Base-by-base conservation (phyloP, 169 alveolate species). In the Amoebophrya sp. region DNA sequence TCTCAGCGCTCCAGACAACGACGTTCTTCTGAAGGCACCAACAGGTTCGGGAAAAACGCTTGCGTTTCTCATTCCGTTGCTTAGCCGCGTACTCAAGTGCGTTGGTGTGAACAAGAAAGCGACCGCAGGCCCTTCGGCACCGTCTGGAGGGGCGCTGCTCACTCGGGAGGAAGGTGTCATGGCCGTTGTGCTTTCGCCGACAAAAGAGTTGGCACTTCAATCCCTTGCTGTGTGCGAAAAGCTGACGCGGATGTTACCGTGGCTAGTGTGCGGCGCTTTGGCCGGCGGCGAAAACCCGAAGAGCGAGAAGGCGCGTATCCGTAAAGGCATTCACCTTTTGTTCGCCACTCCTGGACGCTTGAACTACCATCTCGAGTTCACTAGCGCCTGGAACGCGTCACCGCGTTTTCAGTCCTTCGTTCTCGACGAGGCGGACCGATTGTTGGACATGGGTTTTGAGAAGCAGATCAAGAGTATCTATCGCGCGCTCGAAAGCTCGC, bases 341-440 rank as follows among this genome's bases (percentile, higher is more conserved):
- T 96, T 98, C 26, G 99, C 98, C 40, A 99, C 99, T 41, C 99
- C 99, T 12, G 99, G 99, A 26, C 96, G 99, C 92, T 93, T 99
- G 76, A 89, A 98, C 12, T 99, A 99, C 94, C 99, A 97, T 92
- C 94, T 98, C 83, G 95, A 96, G 90, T 96, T 96, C 92, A 97
- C 99, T 34, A 93, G 96, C 89, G 96, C 98, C 54, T 97, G 98
- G 93, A 54, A 89, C 34, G 96, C 96, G 40, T 95, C 95, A 89
- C 93, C 95, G 76, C 97, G 97, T 47, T 92, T 95, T 41, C 94
- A 93, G 55, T 90, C 94, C 90, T 92, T 97, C 47, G 97, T 99
- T 10, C 94, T 99, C 41, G 99, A 99, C 95, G 99, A 99, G 93
- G 99, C 99, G 10, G 99, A 99, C 94, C 96, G 99, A 92, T 95